These are phyloP conservation scores for Monosporascus ibericus DNA, from an alignment of 2,329 filamentous ascomycete genomes.

Conservation along the genomic window DNA sequence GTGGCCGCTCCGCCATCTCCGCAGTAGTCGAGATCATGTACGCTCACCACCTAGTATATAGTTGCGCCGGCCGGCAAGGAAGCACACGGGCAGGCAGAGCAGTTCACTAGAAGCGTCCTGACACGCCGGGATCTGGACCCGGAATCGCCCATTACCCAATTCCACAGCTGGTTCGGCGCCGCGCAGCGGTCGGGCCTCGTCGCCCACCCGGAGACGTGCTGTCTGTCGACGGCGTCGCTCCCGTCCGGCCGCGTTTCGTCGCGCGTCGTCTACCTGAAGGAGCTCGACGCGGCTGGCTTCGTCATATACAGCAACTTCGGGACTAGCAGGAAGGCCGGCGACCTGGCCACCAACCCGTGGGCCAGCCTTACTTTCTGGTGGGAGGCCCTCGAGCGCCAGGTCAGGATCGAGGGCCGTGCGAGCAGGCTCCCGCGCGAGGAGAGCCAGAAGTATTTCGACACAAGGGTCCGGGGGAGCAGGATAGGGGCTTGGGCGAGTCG, in stretches of 20 bases:
- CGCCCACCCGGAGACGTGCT: conserved; percentile 81
- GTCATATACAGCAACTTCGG: conserved; percentile 93
- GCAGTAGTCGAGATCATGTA: background rate
- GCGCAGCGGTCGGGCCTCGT: conserved; percentile 51
- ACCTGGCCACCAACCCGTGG: conserved; percentile 68
- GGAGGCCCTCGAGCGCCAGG: conserved; percentile 79
- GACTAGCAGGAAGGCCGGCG: conserved; percentile 62
- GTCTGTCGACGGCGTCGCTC: conserved; percentile 75
- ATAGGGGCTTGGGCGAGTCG: conserved; percentile 91
- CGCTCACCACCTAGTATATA: conserved; percentile 16
- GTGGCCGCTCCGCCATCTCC: background rate
- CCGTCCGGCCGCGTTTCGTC: conserved; percentile 80
- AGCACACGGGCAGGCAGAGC: conserved; percentile 59
- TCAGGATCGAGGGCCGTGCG: conserved; percentile 75
- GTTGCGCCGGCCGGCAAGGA: conserved; percentile 60
- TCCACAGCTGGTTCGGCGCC: conserved; percentile 80
- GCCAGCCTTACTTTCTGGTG: conserved; percentile 88
- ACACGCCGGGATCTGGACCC: conserved; percentile 53
- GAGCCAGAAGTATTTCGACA: conserved; percentile 63
- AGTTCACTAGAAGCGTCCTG: conserved; percentile 64
- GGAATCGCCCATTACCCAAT: conserved; percentile 69
- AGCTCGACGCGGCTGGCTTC: conserved; percentile 77
- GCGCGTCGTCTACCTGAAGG: conserved; percentile 90
- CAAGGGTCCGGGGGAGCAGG: conserved; percentile 68
- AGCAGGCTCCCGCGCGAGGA: conserved; percentile 64